Conservation (phyloP, 192 early-diverging fungal species). For the Umbelopsis isabellina region DNA sequence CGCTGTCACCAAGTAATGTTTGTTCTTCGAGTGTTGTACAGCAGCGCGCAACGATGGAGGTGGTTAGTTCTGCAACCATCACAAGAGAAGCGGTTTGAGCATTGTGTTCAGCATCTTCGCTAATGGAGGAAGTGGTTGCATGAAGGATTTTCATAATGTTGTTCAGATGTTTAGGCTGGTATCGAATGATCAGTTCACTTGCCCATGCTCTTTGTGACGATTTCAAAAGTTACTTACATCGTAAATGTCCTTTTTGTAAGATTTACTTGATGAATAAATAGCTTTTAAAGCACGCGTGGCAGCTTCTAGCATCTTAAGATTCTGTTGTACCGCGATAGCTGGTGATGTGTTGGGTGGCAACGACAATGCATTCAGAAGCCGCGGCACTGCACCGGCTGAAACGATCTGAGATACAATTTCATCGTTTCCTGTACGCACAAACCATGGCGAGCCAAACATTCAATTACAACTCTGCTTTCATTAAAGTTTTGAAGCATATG, state of each 20-base stretch:
- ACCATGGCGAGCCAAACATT: neutral
- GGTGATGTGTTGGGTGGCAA: slow-evolving; percentile 14
- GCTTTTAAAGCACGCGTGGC: slow-evolving; percentile 67
- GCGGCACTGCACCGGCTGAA: slow-evolving; percentile 57
- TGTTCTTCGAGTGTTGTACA: slow-evolving; percentile 65
- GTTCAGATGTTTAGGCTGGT: slow-evolving; percentile 47
- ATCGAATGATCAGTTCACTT: neutral
- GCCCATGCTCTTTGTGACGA: no score
- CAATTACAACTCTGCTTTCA: no score
- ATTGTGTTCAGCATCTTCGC: slow-evolving; percentile 14
- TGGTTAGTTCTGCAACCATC: slow-evolving; percentile 67
- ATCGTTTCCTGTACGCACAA: slow-evolving; percentile 53
- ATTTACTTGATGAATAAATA: slow-evolving; percentile 60
- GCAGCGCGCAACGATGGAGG: slow-evolving; percentile 65
- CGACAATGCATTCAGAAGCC: slow-evolving; percentile 47
- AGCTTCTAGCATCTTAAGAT: slow-evolving; percentile 66
- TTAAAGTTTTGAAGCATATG: no score
- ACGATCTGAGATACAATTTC: slow-evolving; percentile 62
- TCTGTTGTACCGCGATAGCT: slow-evolving; percentile 25
- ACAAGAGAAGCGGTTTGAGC: slow-evolving; percentile 21
- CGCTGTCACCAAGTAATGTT: slow-evolving; percentile 55
- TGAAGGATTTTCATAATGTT: slow-evolving; percentile 54
- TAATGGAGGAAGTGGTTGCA: slow-evolving; percentile 33
- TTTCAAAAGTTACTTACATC: slow-evolving; percentile 34
- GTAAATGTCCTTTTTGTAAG: slow-evolving; percentile 54